Conservation (phyloP, 1,139 yeast species). For the Pichia sp. region DNA sequence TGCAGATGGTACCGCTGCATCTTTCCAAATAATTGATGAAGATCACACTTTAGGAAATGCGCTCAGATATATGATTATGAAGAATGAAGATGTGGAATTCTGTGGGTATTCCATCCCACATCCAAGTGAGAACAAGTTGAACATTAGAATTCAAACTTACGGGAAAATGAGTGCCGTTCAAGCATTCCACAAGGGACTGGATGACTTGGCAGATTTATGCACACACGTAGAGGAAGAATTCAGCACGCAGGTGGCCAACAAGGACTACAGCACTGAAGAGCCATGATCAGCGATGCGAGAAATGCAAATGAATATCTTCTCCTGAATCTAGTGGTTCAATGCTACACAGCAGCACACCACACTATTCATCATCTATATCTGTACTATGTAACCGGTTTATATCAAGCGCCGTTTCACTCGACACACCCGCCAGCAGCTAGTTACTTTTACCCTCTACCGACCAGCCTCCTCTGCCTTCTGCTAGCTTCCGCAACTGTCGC, state of each 20-base stretch:
- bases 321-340: too few species aligned
- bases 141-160: constrained; percentile 90
- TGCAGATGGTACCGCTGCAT: constrained; percentile 91
- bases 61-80: constrained; percentile 88
- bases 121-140: constrained; percentile 88
- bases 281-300: constrained; percentile 32
- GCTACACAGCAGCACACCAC: too few species aligned
- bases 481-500: too few species aligned
- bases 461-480: too few species aligned
- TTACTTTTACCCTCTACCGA: too few species aligned
- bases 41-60: constrained; percentile 97
- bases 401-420: too few species aligned
- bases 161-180: constrained; percentile 83
- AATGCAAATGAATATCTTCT: too few species aligned
- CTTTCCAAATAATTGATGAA: constrained; percentile 87
- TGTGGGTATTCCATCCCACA: constrained; percentile 99
- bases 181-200: constrained; percentile 87
- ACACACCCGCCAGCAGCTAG: too few species aligned
- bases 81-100: constrained; percentile 95
- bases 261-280: constrained; percentile 42
- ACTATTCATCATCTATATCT: too few species aligned
- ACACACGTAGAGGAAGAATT: constrained; percentile 75
- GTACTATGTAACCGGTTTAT: too few species aligned
- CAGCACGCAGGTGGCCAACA: constrained; percentile 51
- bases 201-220: constrained; percentile 78